Conservation (phyloP, 1,284 basidiomycete genomes). For the Phlebopus sp. region DNA sequence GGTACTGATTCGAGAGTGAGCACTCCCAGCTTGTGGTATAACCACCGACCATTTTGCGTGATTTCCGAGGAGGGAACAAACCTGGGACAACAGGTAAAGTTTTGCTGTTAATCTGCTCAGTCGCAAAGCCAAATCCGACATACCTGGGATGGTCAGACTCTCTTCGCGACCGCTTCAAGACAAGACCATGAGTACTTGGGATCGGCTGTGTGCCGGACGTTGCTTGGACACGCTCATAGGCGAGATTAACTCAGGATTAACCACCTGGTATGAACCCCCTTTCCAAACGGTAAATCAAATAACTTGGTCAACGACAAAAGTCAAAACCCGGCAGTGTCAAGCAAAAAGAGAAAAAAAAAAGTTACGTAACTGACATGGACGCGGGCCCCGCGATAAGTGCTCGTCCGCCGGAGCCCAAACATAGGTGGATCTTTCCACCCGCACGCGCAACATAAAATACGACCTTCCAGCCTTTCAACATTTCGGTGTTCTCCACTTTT, state of each 20-base stretch:
- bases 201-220: neutral
- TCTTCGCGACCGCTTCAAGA: no score
- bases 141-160: no score
- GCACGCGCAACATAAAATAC: neutral
- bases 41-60: conserved; percentile 13
- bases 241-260: neutral
- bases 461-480: neutral
- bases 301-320: conserved; percentile 1
- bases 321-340: neutral
- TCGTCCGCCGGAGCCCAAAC: neutral
- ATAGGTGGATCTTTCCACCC: neutral
- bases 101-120: neutral
- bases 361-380: neutral
- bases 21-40: conserved; percentile 15
- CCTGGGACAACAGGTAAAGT: neutral
- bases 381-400: no score
- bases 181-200: neutral
- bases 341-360: no score
- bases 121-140: no score
- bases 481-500: neutral
- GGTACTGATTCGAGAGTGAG: conserved; percentile 9
- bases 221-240: neutral
- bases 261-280: neutral
- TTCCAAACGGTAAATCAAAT: neutral
- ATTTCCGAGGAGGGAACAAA: neutral